Conservation (phyloP, 1,139 yeast species). For the Yamadazyma conglobata region DNA sequence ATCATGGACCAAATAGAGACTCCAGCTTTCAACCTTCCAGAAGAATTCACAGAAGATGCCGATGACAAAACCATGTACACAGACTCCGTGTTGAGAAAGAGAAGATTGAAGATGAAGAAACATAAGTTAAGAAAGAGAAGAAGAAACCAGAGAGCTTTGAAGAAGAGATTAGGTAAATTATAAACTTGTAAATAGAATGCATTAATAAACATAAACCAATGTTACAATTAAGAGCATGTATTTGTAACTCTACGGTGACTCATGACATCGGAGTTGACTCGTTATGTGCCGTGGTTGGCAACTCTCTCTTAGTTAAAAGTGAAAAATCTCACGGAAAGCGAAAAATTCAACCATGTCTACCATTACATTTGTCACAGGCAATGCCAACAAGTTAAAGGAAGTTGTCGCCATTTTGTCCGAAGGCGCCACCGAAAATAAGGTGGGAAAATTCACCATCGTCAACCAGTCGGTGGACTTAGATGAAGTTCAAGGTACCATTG, state of each 20-base stretch:
- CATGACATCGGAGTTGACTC: too few relatives aligned
- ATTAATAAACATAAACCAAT: too few relatives aligned
- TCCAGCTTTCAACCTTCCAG: background rate
- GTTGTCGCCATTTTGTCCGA: slow-evolving; percentile 67
- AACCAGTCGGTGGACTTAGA: slow-evolving; percentile 74
- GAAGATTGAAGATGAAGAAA: slow-evolving; percentile 70
- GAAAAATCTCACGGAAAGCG: slow-evolving; percentile 2
- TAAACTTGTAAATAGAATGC: slow-evolving; percentile 13
- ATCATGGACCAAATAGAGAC: background rate
- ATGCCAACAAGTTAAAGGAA: slow-evolving; percentile 81
- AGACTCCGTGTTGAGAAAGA: slow-evolving; percentile 65
- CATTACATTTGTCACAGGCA: slow-evolving; percentile 79
- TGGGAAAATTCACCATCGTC: slow-evolving; percentile 53
- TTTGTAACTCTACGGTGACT: too few relatives aligned
- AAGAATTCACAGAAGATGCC: background rate
- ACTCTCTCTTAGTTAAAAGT: background rate
- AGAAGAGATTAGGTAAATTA: slow-evolving; percentile 52
- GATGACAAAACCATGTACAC: slow-evolving; percentile 24
- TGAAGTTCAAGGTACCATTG: slow-evolving; percentile 87
- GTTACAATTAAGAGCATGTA: too few relatives aligned
- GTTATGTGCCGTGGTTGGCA: too few relatives aligned
- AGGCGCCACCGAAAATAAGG: slow-evolving; percentile 23
- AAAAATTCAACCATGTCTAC: slow-evolving; percentile 15
- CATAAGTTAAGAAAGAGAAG: slow-evolving; percentile 73
- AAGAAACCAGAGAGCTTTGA: slow-evolving; percentile 57